Evolutionary conservation across 768 basidiomycete species (phyloP), one percentile per base, ranked within the genome.

Genomic region (Lactarius vividus): DNA sequence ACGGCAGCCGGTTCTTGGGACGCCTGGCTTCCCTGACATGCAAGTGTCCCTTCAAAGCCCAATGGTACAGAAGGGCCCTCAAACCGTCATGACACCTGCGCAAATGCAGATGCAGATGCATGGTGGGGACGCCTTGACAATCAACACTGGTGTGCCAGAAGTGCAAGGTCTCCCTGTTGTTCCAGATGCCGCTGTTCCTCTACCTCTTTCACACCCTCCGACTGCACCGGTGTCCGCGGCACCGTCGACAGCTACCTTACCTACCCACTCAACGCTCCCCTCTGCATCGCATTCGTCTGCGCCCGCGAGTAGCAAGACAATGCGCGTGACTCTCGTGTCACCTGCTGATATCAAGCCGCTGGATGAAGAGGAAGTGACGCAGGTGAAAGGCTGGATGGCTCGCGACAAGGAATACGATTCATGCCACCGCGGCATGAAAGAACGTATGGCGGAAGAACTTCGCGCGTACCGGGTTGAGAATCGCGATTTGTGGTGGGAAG

Each of bases 301-400:
- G 46, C 73, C 75, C 26, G 79, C 86, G 62, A 85, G 86, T 74
- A 83, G 82, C 18, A 77, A 79, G 37, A 81, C 85, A 23, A 91
- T 89, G 9, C 79, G 80, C 23, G 79, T 92, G 52, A 82, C 84
- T 9, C 75, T 83, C 62, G 83, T 94, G 2, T 88, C 90, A 1
- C 79, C 87, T 11, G 74, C 77, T 56, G 80, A 82, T 15, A 84
- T 84, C n/a, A 75, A 79, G 2, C 72, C 81, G 0, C 76, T 95
- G 20, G 67, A 71, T 8, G 73, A 79, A 9, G 72, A 73, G 1
- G 87, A 92, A 72, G 82, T 90, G 29, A 64, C 61, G 28, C 71
- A 81, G 46, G 75, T 92, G 54, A 76, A 87, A 70, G 74, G 63
- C 49, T 92, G 90, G 90, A 85, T 89, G 81, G 76, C 79, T 67